Evolutionary conservation across 495 filamentous ascomycete species (phyloP).

Genomic region (Talaromyces thailandensis): DNA sequence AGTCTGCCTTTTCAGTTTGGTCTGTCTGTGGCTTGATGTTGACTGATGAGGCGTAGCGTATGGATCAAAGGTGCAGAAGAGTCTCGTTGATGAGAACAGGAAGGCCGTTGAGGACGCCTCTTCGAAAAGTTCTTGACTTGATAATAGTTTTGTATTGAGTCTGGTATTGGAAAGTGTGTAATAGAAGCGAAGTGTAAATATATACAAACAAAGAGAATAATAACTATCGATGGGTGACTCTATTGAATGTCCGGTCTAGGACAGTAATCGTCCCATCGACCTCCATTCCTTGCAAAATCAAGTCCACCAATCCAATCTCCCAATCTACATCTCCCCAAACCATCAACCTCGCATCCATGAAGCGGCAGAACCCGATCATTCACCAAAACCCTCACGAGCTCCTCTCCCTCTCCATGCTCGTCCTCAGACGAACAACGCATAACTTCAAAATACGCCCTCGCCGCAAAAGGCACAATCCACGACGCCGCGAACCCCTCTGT

Average conservation of each 20-base stretch:
- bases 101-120: background rate
- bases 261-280: conserved; percentile 62
- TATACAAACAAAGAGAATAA: background rate
- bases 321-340: conserved; percentile 56
- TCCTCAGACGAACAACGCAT: conserved; percentile 50
- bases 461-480: conserved; percentile 75
- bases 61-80: conserved; percentile 3
- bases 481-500: conserved; percentile 54
- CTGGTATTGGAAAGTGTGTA: background rate
- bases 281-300: conserved; percentile 58
- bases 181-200: background rate
- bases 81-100: background rate
- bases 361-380: conserved; percentile 74
- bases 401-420: conserved; percentile 21
- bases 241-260: no score
- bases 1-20: conserved; percentile 10
- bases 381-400: conserved; percentile 65
- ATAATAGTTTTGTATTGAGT: background rate
- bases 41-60: background rate
- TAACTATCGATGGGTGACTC: no score
- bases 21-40: background rate
- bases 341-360: conserved; percentile 57
- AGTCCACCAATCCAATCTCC: conserved; percentile 60
- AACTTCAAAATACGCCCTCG: conserved; percentile 74
- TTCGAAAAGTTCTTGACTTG: background rate